These are phyloP conservation scores for Coelastrella sp. DNA, from an alignment of 139 green algal genomes.

Conservation along the genomic window DNA sequence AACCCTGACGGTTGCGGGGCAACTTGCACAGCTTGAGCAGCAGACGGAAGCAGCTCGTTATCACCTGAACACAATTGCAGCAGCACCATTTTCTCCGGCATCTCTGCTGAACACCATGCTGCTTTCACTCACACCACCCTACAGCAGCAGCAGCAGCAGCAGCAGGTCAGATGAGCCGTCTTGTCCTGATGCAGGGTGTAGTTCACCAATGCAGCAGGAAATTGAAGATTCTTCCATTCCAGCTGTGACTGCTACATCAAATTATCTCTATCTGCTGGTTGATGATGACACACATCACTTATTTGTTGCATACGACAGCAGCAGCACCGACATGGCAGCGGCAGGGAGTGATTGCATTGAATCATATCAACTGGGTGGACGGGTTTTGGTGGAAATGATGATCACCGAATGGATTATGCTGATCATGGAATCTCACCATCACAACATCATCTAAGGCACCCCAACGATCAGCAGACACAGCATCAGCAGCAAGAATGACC, in stretches of 20 bases:
- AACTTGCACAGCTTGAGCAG: no score
- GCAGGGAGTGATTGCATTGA: no score
- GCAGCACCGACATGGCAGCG: no score
- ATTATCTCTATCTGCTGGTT: no score
- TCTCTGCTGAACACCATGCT: conserved; percentile 41
- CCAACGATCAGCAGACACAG: conserved; percentile 58
- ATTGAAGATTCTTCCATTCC: not conserved
- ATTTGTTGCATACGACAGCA: no score
- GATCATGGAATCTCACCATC: no score
- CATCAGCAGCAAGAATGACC: conserved; percentile 27
- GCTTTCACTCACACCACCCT: conserved; percentile 82
- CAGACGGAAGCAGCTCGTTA: not conserved
- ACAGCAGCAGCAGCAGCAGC: conserved; percentile 38
- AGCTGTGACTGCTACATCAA: no score
- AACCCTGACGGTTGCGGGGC: no score
- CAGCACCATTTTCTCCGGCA: conserved; percentile 72
- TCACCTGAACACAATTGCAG: conserved; percentile 73
- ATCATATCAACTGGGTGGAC: no score
- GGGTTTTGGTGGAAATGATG: no score
- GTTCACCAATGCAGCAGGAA: not conserved
- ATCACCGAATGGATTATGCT: no score
- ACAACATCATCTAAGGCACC: conserved; percentile 95
- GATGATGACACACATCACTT: no score
- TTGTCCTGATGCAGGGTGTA: not conserved
- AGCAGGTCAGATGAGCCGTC: not conserved